These are phyloP conservation scores for Teunomyces lycoperdinae DNA, from an alignment of 805 yeast species.

Conservation along the genomic window DNA sequence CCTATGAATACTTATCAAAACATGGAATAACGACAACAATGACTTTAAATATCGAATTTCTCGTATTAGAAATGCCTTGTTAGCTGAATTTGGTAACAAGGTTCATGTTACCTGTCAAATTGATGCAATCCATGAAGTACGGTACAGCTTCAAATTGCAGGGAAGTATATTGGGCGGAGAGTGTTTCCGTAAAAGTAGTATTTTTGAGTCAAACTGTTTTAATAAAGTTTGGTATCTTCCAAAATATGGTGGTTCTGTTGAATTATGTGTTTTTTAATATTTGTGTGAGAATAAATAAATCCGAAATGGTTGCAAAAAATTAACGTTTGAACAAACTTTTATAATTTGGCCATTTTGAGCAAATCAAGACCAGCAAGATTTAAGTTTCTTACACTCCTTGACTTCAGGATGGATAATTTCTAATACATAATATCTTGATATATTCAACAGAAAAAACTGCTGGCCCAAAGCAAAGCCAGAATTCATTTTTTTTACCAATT, in stretches of 20 bases:
- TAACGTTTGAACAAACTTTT: neutral
- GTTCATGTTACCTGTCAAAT: conserved; percentile 62
- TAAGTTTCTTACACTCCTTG: neutral
- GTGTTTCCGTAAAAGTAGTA: conserved; percentile 5
- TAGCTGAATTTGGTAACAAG: conserved; percentile 44
- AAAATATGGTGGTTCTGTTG: neutral
- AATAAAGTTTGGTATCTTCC: neutral
- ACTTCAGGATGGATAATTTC: neutral
- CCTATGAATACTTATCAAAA: conserved; percentile 57
- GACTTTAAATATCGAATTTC: conserved; percentile 49
- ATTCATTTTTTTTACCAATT: neutral
- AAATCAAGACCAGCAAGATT: neutral
- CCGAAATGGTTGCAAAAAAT: neutral
- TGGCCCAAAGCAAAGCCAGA: too few species aligned
- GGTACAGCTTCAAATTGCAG: conserved; percentile 19
- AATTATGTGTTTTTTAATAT: too few species aligned
- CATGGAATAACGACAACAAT: conserved; percentile 70
- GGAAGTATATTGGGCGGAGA: conserved; percentile 12
- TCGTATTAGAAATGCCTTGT: conserved; percentile 52
- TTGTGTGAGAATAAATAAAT: neutral
- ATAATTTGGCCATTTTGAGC: neutral
- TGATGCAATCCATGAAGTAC: conserved; percentile 26
- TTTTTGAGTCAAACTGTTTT: conserved; percentile 7
- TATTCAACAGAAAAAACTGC: neutral
- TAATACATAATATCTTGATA: neutral